phyloP scores from a whole-genome alignment of 73 alveolate genomes.

The Halteria grandinella region DNA sequence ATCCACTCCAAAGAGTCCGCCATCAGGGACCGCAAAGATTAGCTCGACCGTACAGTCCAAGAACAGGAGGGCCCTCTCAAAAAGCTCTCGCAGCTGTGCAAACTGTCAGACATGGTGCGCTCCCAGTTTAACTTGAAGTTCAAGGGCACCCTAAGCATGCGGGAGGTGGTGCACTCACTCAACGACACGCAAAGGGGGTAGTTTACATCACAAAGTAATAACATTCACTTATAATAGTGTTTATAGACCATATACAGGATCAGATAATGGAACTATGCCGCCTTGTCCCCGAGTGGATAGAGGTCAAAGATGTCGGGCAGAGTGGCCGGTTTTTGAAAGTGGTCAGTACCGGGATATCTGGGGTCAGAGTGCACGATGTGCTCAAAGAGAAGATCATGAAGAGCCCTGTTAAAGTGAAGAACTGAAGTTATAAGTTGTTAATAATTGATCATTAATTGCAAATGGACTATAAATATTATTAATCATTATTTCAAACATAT shows the following conservation, averaged over 20 bases:
- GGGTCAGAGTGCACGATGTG: neutral
- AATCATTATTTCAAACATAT: neutral
- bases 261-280: neutral
- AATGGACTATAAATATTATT: too few species aligned
- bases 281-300: constrained; percentile 38
- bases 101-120: constrained; percentile 10
- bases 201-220: constrained; percentile 3
- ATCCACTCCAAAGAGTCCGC: constrained; percentile 26
- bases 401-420: neutral
- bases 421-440: neutral
- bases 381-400: neutral
- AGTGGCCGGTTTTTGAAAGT: neutral
- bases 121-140: neutral
- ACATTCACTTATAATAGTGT: neutral
- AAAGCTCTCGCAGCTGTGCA: neutral
- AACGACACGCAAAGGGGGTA: constrained; percentile 26
- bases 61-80: neutral
- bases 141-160: neutral
- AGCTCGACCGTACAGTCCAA: neutral
- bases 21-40: neutral
- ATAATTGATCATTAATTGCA: neutral
- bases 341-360: neutral
- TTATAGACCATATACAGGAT: constrained; percentile 9
- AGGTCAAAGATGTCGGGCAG: neutral
- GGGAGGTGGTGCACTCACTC: neutral